These are phyloP conservation scores for Pulveroboletus frians DNA, from an alignment of 768 basidiomycete species.

Conservation along the genomic window DNA sequence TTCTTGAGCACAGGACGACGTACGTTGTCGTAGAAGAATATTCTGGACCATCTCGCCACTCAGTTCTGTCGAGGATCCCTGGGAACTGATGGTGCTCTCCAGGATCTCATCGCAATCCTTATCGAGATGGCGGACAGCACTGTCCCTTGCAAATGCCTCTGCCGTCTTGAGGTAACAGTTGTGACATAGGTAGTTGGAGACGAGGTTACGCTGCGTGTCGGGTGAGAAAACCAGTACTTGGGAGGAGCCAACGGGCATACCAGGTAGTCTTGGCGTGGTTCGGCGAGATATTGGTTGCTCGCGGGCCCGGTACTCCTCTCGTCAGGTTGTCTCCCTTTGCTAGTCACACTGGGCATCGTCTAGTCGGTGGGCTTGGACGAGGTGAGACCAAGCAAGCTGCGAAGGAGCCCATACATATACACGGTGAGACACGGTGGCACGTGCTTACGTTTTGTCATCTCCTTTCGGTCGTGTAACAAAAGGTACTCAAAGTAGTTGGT, in stretches of 20 bases:
- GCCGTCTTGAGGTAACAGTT: conserved; percentile 70
- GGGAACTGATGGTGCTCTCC: conserved; percentile 5
- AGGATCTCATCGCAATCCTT: conserved; percentile 64
- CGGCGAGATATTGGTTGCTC: conserved; percentile 25
- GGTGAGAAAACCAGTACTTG: conserved; percentile 1
- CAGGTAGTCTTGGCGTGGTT: conserved; percentile 41
- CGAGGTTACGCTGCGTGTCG: conserved; percentile 50
- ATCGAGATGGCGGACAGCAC: conserved; percentile 56
- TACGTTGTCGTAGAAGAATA: conserved; percentile 53
- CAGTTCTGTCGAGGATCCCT: conserved; percentile 21
- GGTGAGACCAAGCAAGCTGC: neutral
- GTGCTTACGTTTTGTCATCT: conserved; percentile 7
- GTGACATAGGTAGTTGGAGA: conserved; percentile 75
- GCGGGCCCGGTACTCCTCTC: conserved; percentile 1
- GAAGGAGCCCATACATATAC: neutral
- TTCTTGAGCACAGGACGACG: conserved; percentile 11
- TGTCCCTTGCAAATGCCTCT: conserved; percentile 60
- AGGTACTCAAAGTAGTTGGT: neutral
- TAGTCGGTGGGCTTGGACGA: neutral
- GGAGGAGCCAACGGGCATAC: conserved; percentile 27
- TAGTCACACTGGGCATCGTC: conserved; percentile 18
- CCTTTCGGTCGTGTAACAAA: neutral
- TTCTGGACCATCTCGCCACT: conserved; percentile 40
- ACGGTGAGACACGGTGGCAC: conserved; percentile 3
- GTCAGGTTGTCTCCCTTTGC: conserved; percentile 15